Conservation (phyloP, 1,284 basidiomycete species). For the Malassezia japonica region DNA sequence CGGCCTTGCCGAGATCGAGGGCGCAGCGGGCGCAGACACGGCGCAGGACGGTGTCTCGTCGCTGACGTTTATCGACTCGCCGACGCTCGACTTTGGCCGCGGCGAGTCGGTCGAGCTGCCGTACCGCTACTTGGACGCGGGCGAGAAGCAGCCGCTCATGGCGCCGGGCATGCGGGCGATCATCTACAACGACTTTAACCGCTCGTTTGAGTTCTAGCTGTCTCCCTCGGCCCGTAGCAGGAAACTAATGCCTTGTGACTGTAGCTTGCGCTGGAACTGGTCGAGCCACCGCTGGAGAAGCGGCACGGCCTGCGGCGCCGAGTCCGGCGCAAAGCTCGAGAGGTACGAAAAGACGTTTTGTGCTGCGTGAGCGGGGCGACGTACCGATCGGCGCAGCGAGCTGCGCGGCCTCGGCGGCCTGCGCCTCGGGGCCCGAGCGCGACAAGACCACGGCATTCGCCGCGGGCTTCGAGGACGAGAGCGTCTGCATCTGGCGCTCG, state of each 20-base stretch:
- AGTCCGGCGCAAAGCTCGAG: conserved; percentile 41
- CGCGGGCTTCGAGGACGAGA: not conserved
- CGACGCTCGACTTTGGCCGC: conserved; percentile 35
- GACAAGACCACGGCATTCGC: not conserved
- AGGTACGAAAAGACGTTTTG: conserved; percentile 41
- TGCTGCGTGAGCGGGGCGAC: conserved; percentile 24
- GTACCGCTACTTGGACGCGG: conserved; percentile 15
- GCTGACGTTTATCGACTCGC: conserved; percentile 35
- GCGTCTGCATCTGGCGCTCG: conserved; percentile 28
- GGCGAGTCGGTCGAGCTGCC: conserved; percentile 32
- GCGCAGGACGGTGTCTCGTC: conserved; percentile 6
- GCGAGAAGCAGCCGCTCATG: conserved; percentile 10
- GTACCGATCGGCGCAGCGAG: conserved; percentile 37
- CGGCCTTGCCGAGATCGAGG: conserved; percentile 14
- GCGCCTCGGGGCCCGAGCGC: conserved; percentile 11
- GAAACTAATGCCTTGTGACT: conserved; percentile 31
- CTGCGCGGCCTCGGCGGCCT: conserved; percentile 31
- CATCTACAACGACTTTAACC: conserved; percentile 17
- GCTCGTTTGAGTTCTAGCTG: conserved; percentile 15
- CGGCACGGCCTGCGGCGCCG: conserved; percentile 42
- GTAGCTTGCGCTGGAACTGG: conserved; percentile 40
- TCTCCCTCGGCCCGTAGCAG: conserved; percentile 25
- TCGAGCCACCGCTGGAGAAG: conserved; percentile 46
- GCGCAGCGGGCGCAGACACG: conserved; percentile 11
- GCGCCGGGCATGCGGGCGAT: conserved; percentile 16